Percentiles rank a stretch among this genome's conserved stretches.
Conservation (phyloP, 2,329 filamentous ascomycete genomes). For the Alternaria atra region DNA sequence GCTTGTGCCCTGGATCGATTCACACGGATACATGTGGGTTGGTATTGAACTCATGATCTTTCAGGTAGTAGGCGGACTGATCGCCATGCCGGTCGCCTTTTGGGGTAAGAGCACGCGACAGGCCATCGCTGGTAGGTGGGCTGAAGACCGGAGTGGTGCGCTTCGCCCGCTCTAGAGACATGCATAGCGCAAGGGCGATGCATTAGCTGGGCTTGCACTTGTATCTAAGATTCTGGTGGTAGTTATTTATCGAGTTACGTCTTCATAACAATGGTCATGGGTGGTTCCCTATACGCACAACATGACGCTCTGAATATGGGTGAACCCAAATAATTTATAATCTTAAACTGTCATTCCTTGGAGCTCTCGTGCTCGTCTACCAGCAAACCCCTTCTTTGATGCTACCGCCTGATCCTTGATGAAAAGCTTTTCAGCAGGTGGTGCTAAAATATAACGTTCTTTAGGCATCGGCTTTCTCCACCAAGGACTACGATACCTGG, state of each 20-base stretch:
- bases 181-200: background rate
- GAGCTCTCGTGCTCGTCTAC: background rate
- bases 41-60: conserved; percentile 49
- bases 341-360: background rate
- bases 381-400: background rate
- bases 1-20: conserved; percentile 33
- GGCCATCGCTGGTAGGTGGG: conserved; percentile 40
- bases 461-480: too few relatives aligned
- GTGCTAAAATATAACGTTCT: too few relatives aligned
- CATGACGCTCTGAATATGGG: background rate
- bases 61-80: conserved; percentile 41
- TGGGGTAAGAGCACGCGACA: conserved; percentile 43
- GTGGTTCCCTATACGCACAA: background rate
- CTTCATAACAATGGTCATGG: background rate
- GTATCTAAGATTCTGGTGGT: background rate
- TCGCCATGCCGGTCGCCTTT: conserved; percentile 41
- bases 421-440: too few relatives aligned
- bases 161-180: conserved; percentile 29
- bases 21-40: conserved; percentile 40
- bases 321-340: background rate
- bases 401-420: too few relatives aligned
- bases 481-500: too few relatives aligned
- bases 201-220: background rate
- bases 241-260: background rate
- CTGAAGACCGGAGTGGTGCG: conserved; percentile 36